These are phyloP conservation scores for Rhizophlyctis rosea DNA, from an alignment of 192 early-diverging fungal genomes.

Conservation along the genomic window DNA sequence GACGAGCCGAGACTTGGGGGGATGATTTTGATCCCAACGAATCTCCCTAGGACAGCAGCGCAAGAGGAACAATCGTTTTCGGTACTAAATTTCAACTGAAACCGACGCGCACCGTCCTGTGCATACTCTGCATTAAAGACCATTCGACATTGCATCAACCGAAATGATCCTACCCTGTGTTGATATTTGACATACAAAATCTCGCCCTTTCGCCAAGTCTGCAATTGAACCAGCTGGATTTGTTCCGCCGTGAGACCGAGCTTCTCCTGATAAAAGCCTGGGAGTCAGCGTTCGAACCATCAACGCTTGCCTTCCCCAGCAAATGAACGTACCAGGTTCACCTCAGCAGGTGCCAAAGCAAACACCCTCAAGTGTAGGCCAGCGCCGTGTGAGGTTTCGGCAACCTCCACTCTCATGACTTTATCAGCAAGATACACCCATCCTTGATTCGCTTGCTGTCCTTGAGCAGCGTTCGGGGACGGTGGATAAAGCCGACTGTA, in stretches of 20 bases:
- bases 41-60: not conserved
- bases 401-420: not conserved
- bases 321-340: not conserved
- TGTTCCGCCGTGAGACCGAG: not conserved
- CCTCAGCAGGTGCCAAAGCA: not conserved
- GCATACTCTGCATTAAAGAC: no score
- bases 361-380: not conserved
- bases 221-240: not conserved
- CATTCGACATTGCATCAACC: no score
- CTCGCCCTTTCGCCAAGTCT: not conserved
- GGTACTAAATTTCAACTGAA: not conserved
- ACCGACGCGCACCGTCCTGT: not conserved
- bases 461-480: not conserved
- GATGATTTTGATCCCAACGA: not conserved
- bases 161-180: not conserved
- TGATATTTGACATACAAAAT: not conserved
- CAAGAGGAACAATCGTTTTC: not conserved
- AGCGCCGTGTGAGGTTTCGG: not conserved
- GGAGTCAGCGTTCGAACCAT: no score
- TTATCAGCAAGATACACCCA: not conserved
- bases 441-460: no score
- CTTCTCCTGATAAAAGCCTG: constrained; percentile 1
- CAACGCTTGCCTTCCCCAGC: no score
- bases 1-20: no score
- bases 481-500: not conserved